A percentile compares a stretch with the other conserved stretches of the same genome.
These are phyloP conservation scores for Calendula officinalis DNA, from an alignment of 129 eudicot genomes.

Conservation along the genomic window DNA sequence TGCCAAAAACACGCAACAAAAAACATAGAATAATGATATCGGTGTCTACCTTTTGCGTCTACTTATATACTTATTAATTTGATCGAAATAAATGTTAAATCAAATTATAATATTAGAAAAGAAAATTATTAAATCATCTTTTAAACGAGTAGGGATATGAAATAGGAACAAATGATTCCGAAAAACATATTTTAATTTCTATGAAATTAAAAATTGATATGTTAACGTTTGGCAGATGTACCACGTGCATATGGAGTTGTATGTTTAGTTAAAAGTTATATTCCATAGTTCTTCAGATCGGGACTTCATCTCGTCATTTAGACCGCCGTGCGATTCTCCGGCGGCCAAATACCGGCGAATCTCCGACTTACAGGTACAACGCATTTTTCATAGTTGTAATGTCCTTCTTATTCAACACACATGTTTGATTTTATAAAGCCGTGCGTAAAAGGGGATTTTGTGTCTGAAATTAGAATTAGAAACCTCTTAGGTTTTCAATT, in stretches of 20 bases:
- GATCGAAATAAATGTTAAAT: no score
- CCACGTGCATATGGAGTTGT: conserved; percentile 13
- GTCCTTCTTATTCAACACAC: conserved; percentile 16
- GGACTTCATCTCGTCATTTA: conserved; percentile 17
- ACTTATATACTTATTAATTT: no score
- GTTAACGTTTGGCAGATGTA: background rate
- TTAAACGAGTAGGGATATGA: no score
- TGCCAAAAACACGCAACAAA: no score
- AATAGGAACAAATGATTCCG: no score
- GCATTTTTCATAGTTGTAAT: conserved; percentile 1
- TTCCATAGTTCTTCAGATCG: conserved; percentile 13
- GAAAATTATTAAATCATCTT: no score
- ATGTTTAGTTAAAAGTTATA: conserved; percentile 15
- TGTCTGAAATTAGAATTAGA: background rate
- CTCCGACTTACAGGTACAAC: conserved; percentile 19
- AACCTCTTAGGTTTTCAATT: background rate
- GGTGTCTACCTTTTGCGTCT: no score
- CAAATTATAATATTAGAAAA: no score
- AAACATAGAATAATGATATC: no score
- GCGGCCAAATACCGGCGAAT: conserved; percentile 26
- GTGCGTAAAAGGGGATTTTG: background rate
- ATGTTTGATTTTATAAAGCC: background rate
- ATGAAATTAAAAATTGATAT: background rate
- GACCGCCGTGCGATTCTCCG: conserved; percentile 30
- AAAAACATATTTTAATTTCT: background rate